Evolutionary conservation across 2,329 filamentous ascomycete species (phyloP), one percentile per base, ranked within the genome.

Genomic region (Pseudohalonectria lignicola): DNA sequence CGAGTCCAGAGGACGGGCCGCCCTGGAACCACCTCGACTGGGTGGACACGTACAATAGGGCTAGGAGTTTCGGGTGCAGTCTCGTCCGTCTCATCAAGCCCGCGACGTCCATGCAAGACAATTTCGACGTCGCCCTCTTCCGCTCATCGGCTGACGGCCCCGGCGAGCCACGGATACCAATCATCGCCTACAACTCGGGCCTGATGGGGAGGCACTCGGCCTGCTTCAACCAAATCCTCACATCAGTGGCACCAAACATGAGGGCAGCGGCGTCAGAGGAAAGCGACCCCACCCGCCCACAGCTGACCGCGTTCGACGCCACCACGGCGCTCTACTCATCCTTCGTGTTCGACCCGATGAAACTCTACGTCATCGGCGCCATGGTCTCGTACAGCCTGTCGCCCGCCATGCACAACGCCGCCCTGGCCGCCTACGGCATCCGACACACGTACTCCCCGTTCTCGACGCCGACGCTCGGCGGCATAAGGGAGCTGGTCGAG

Each of bases 341-440:
- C 1, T 82, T 81, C 41, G 64, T 80, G 1, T 72, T 77, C 37
- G 78, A 86, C 30, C 68, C 77, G 0, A 76, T 87, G 39, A 41
- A 41, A 18, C 34, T 41, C 3, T 41, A 37, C 47, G 79, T 87
- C 25, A 74, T 86, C 36, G 83, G 83, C n/a, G 77, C 74, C 39
- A 79, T 79, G 39, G 75, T 83, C 9, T 73, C 69, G 36, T 84
- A 83, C 59, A 86, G 79, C 52, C 55, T 87, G 40, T 86, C 82
- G 0, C 82, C 83, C 1, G 77, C 79, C 6, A 87, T 87, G 81
- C 82, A 88, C 53, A 83, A 78, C 39, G 68, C 78, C 5, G 82
- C 82, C 0, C 76, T 83, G 41, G 63, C 67, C 37, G 71, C 69
- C 1, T 82, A 76, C 45, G 82, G 82, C 0, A 74, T 87, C 53